Base-by-base conservation (phyloP, 2,329 filamentous ascomycete genomes). In the Aspergillus calidoustus region DNA sequence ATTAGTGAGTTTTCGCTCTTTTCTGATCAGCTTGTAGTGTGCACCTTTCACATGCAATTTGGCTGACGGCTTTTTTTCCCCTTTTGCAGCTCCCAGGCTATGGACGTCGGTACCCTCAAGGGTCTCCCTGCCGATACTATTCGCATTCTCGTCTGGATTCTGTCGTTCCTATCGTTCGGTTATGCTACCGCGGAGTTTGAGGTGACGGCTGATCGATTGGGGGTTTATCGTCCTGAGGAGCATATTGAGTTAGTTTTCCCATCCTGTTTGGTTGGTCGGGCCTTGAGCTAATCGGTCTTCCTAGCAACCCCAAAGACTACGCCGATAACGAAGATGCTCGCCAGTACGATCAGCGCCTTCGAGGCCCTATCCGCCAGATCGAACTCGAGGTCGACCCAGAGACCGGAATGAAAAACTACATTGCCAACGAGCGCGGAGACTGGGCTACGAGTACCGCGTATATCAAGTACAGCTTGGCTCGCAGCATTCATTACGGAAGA, bases 361-460 rank as follows among this genome's bases (percentile, higher is more conserved):
- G 95, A 54, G 91, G 89, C 1, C 93, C 93, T 0, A 88, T 98
- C 8, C 81, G 87, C 62, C 84, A 85, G 4, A 77, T 86, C 46
- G 91, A 95, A 72, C 86, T 91, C 22, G 87, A 91, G 62, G 86
- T 95, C 60, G 91, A 95, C 71, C 80, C 80, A 38, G 80, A 85
- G 6, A 95, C 91, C 1, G 93, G 93, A n/a, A 97, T 99, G 94
- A 99, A 98, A 79, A 98, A 98, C 76, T 99, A 99, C 77, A 98
- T 99, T 68, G 89, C 94, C 63, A 98, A 97, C 71, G 94, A 98
- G 75, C 82, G 80, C 15, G 92, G 93, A 4, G 85, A 87, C 46
- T 97, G 93, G 91, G 92, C 93, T 1, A 99, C 95, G 22, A 97
- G 93, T 65, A 82, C 91, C 7, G 93, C 91, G 44, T 97, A 94